Evolutionary conservation across 805 yeast genomes (phyloP).

Genomic region (Metschnikowia henanensis): DNA sequence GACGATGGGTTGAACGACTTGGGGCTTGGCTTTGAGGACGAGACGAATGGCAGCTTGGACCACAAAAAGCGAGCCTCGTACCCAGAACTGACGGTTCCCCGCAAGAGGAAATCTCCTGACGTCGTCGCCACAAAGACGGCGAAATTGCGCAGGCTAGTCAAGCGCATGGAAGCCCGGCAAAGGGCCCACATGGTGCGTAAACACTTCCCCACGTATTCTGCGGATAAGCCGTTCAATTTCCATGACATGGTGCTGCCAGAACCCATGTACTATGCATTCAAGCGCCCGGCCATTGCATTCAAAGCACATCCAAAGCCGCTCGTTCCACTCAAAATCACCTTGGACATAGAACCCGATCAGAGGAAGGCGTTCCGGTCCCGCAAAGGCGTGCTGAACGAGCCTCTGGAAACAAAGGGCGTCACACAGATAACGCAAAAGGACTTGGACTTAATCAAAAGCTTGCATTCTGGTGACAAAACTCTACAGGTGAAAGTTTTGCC

Average conservation of each 20-base stretch:
- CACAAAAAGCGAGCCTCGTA: background rate
- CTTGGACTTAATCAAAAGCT: constrained; percentile 29
- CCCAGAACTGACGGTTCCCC: background rate
- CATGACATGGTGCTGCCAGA: constrained; percentile 64
- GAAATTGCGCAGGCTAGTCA: constrained; percentile 29
- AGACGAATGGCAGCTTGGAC: constrained; percentile 15
- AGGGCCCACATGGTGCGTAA: constrained; percentile 34
- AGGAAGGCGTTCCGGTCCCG: constrained; percentile 48
- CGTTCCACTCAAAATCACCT: constrained; percentile 55
- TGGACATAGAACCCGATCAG: constrained; percentile 67
- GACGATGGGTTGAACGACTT: constrained; percentile 22
- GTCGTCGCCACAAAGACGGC: constrained; percentile 25
- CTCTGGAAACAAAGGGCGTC: constrained; percentile 8
- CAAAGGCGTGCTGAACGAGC: constrained; percentile 11
- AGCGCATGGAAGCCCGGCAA: constrained; percentile 29
- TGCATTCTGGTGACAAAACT: constrained; percentile 21
- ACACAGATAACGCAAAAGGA: constrained; percentile 31
- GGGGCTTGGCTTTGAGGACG: constrained; percentile 22
- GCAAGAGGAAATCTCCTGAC: constrained; percentile 17
- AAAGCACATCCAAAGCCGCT: constrained; percentile 40
- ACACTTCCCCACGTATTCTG: constrained; percentile 64
- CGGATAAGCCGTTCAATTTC: constrained; percentile 57
- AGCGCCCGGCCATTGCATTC: constrained; percentile 46
- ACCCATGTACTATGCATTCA: constrained; percentile 54
- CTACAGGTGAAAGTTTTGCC: constrained; percentile 27